phyloP scores from a whole-genome alignment of 306 rosid genomes.

The Mucuna pruriens region DNA sequence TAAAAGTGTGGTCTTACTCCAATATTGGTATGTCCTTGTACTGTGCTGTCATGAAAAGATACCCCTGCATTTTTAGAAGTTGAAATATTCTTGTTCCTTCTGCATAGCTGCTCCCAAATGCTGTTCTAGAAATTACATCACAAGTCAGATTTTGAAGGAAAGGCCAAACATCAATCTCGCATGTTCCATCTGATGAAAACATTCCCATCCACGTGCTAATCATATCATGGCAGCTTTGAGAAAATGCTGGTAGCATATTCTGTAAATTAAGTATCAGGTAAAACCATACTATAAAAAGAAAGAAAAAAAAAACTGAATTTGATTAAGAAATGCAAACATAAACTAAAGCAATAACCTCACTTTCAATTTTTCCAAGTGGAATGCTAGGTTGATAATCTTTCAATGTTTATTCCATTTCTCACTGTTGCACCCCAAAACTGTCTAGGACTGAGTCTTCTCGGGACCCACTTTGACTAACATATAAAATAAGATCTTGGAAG shows the following conservation, averaged over 20 bases:
- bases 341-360: constrained; percentile 26
- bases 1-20: constrained; percentile 20
- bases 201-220: constrained; percentile 41
- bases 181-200: constrained; percentile 34
- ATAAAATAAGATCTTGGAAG: no score
- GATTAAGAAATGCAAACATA: background rate
- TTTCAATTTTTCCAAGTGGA: constrained; percentile 52
- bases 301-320: background rate
- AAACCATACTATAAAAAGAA: background rate
- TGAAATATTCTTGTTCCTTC: constrained; percentile 50
- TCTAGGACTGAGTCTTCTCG: no score
- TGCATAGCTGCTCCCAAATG: constrained; percentile 51
- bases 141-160: constrained; percentile 18
- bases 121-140: constrained; percentile 49
- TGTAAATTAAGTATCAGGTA: constrained; percentile 21
- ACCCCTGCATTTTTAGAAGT: constrained; percentile 21
- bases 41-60: background rate
- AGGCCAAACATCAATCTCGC: constrained; percentile 49
- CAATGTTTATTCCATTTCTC: constrained; percentile 60
- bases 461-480: no score
- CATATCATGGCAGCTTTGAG: constrained; percentile 38
- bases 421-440: no score
- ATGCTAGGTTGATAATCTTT: constrained; percentile 54
- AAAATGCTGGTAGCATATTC: constrained; percentile 38
- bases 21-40: constrained; percentile 26